Evolutionary conservation across 2,329 filamentous ascomycete species (phyloP), one percentile per base, ranked within the genome.

Genomic region (Anthostomella pinea): DNA sequence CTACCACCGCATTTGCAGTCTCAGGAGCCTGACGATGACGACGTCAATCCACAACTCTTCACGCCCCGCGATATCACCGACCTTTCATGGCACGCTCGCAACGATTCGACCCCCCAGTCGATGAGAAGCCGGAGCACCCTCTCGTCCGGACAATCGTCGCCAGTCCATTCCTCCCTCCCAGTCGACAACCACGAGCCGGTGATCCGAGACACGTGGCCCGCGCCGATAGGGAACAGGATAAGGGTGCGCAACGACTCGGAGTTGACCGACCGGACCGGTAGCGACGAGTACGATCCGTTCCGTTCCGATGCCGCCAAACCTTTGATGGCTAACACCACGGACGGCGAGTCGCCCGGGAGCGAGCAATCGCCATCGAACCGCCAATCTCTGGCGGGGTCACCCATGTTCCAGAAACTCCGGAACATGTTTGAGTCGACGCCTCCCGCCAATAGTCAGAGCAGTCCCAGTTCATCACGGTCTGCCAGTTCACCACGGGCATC

Each of bases 321-420:
- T 11, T 18, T 38, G 24, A 33, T 32, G 11, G 8, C 23, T 33
- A 8, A 19, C 35, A 3, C 28, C 28, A 10, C 24, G 17, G 5
- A 33, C 33, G 22, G 9, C 30, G 25, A 13, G 25, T 33, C 32
- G 27, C 33, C 39, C 31, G 13, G 33, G 32, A 21, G 17, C 20
- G 41, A 14, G 27, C 14, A 28, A 15, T 34, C 7, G 33, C 35
- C 30, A 3, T 25, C 31, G 15, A 42, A 27, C 30, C 35, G 39
- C n/a, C 45, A 30, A 27, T 51, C 46, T 4, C 38, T 43, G 8
- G 35, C 34, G 11, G 35, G 43, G 1, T 53, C 54, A 2, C 48
- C 55, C 2, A 53, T 68, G 14, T 68, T 69, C 51, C 57, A 63
- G 33, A 58, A 59, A 20, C 64, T 69, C 58, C 59, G 65, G 15